A percentile compares a stretch with the other conserved stretches of the same genome.
These are phyloP conservation scores for Beauveria brongniartii DNA, from an alignment of 2,329 filamentous ascomycete genomes.

Conservation along the genomic window DNA sequence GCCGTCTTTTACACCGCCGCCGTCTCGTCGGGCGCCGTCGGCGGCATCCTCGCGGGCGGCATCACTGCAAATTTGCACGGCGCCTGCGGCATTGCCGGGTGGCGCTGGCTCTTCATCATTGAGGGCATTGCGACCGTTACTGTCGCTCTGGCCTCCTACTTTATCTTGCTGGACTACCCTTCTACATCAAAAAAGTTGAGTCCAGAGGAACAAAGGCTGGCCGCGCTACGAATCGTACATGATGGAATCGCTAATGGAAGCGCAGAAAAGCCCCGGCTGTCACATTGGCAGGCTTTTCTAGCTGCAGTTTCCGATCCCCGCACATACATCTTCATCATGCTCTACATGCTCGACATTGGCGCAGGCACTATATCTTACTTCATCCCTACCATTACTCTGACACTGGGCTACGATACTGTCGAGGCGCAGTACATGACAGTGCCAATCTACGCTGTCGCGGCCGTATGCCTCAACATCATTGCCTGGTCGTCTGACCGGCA, in stretches of 20 bases:
- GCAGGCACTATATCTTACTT: slow-evolving; percentile 44
- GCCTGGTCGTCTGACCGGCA: slow-evolving; percentile 18
- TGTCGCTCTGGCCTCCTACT: slow-evolving; percentile 46
- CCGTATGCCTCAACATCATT: slow-evolving; percentile 18
- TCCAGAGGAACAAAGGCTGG: slow-evolving; percentile 52
- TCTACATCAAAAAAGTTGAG: slow-evolving; percentile 54
- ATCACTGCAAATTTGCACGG: slow-evolving; percentile 49
- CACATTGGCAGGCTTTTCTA: slow-evolving; percentile 21
- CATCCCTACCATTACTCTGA: slow-evolving; percentile 41
- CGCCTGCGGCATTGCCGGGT: slow-evolving; percentile 52
- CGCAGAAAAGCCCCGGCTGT: slow-evolving; percentile 20
- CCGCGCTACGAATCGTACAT: slow-evolving; percentile 50
- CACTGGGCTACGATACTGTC: slow-evolving; percentile 35
- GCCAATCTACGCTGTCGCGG: slow-evolving; percentile 23
- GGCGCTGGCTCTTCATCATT: slow-evolving; percentile 54
- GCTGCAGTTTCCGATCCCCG: slow-evolving; percentile 36
- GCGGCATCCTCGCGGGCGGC: slow-evolving; percentile 48
- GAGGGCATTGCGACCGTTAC: slow-evolving; percentile 52
- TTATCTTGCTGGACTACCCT: slow-evolving; percentile 59
- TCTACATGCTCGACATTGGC: slow-evolving; percentile 40
- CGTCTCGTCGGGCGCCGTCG: slow-evolving; percentile 49
- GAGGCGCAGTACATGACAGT: slow-evolving; percentile 40
- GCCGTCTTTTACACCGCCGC: slow-evolving; percentile 48
- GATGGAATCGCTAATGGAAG: slow-evolving; percentile 30
- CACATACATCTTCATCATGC: slow-evolving; percentile 38